Percentiles rank a stretch among this genome's conserved stretches.
phyloP scores from a whole-genome alignment of 2,329 filamentous ascomycete genomes.

The Hypoxylon sp. region DNA sequence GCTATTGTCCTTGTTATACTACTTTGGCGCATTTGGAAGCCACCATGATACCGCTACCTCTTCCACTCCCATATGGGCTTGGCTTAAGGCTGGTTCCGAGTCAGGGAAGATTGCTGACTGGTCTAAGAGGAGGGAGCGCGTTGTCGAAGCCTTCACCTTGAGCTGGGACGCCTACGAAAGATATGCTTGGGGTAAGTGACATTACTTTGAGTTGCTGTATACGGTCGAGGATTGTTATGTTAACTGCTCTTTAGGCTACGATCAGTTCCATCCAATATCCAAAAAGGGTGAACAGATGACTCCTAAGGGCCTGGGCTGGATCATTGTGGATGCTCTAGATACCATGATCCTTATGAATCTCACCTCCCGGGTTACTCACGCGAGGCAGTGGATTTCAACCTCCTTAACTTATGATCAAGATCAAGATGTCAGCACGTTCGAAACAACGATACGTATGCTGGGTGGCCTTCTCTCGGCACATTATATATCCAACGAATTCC shows the following conservation, averaged over 20 bases:
- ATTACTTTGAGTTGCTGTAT: neutral
- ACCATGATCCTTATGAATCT: conserved; percentile 99
- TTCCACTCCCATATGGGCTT: conserved; percentile 66
- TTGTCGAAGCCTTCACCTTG: conserved; percentile 89
- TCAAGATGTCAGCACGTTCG: conserved; percentile 97
- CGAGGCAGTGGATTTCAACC: conserved; percentile 88
- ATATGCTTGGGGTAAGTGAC: conserved; percentile 89
- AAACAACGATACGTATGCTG: conserved; percentile 98
- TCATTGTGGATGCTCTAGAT: conserved; percentile 95
- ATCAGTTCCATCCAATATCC: conserved; percentile 88
- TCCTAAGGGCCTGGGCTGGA: conserved; percentile 92
- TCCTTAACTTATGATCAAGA: conserved; percentile 89
- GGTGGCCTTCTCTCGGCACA: conserved; percentile 93
- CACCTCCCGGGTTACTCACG: conserved; percentile 85
- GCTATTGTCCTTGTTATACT: conserved; percentile 74
- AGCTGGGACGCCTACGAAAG: conserved; percentile 95
- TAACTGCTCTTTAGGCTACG: conserved; percentile 70
- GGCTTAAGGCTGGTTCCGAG: conserved; percentile 68
- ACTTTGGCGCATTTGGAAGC: conserved; percentile 73
- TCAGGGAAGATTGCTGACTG: conserved; percentile 73
- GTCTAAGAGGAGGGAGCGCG: conserved; percentile 81
- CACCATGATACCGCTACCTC: conserved; percentile 56
- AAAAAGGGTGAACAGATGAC: conserved; percentile 89
- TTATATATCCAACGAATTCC: conserved; percentile 89
- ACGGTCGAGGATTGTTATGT: conserved; percentile 11